Evolutionary conservation across 2,329 filamentous ascomycete species (phyloP).

Genomic region (Elsinoe batatas): DNA sequence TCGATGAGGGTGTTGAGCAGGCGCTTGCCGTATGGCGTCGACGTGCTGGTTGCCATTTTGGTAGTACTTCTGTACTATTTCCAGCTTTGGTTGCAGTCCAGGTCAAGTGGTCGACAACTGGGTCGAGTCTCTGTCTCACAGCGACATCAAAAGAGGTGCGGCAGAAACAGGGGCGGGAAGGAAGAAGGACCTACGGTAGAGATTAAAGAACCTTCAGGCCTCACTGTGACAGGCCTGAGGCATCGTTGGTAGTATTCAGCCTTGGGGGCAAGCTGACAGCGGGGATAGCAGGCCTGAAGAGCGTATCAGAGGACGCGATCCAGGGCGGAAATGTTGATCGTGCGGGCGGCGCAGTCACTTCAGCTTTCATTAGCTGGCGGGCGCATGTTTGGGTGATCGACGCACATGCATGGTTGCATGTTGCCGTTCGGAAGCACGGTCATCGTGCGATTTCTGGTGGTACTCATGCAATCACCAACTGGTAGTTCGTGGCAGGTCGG

Average conservation of each 20-base stretch:
- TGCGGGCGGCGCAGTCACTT: background rate
- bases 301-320: conserved; percentile 7
- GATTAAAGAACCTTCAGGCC: background rate
- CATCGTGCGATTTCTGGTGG: background rate
- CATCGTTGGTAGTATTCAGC: background rate
- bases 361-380: background rate
- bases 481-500: background rate
- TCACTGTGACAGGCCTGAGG: background rate
- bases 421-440: background rate
- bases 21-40: background rate
- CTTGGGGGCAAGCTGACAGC: conserved; percentile 9
- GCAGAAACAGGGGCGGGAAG: background rate
- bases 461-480: too few relatives aligned
- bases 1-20: background rate
- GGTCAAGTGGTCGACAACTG: background rate
- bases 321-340: conserved; percentile 3
- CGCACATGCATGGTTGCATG: background rate
- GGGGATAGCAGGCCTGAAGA: conserved; percentile 2
- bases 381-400: background rate
- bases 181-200: conserved; percentile 2
- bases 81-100: background rate
- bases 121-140: background rate
- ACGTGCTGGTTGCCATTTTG: background rate
- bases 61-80: background rate
- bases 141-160: background rate